These are phyloP conservation scores for Chaetomium cochliodes DNA, from an alignment of 495 filamentous ascomycete species.

Conservation along the genomic window DNA sequence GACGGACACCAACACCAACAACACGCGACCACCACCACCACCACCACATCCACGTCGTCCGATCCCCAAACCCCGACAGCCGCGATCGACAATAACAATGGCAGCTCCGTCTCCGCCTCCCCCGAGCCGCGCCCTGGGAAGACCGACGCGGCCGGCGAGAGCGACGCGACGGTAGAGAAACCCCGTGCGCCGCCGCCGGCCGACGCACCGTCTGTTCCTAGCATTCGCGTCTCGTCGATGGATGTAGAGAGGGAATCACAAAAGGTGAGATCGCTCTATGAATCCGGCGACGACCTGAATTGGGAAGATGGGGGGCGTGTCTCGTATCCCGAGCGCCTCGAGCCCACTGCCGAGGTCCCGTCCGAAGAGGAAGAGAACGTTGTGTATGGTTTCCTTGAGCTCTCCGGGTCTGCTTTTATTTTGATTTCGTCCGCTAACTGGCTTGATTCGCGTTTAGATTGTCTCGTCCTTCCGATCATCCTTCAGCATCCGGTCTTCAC, in stretches of 20 bases:
- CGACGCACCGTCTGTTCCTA: conserved; percentile 36
- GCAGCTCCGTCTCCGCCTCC: too few relatives aligned
- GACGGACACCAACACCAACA: neutral
- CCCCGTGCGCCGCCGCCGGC: conserved; percentile 14
- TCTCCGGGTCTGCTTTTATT: conserved; percentile 31
- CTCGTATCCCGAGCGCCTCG: conserved; percentile 43
- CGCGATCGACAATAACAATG: neutral
- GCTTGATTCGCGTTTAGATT: conserved; percentile 12
- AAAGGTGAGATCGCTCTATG: conserved; percentile 90
- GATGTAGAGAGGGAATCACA: conserved; percentile 84
- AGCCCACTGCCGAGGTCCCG: conserved; percentile 50
- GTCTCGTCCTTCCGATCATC: conserved; percentile 23
- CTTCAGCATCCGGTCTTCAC: conserved; percentile 10
- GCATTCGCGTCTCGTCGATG: conserved; percentile 62
- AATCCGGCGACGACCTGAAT: conserved; percentile 63
- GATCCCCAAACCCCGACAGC: neutral
- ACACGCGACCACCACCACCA: conserved; percentile 10
- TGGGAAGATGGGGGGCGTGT: conserved; percentile 56
- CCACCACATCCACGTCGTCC: neutral
- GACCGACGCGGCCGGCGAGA: neutral
- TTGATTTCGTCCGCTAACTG: neutral
- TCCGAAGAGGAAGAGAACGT: conserved; percentile 52
- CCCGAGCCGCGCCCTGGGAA: neutral
- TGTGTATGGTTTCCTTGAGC: conserved; percentile 52
- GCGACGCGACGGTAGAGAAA: conserved; percentile 5